Percentiles rank a stretch among this genome's conserved stretches.
phyloP scores from a whole-genome alignment of 2,329 filamentous ascomycete genomes.

The Aspergillus sclerotialis region DNA sequence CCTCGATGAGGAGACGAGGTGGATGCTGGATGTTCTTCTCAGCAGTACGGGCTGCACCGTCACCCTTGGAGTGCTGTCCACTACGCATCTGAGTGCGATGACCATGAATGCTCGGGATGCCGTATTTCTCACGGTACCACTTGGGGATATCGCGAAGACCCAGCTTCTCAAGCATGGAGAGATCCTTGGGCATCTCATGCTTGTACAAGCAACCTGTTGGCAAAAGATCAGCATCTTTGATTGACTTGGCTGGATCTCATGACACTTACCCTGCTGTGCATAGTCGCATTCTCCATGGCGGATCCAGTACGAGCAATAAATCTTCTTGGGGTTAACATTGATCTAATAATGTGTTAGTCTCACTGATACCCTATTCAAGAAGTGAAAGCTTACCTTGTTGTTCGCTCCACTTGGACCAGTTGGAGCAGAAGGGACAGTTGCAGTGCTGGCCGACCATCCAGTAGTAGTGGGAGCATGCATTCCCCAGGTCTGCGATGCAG shows the following conservation, averaged over 20 bases:
- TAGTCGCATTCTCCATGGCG: slow-evolving; percentile 79
- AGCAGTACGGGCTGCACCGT: slow-evolving; percentile 2
- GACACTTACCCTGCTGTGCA: slow-evolving; percentile 57
- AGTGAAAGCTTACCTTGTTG: slow-evolving; percentile 12
- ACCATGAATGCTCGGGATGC: slow-evolving; percentile 21
- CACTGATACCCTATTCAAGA: background rate
- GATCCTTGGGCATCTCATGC: slow-evolving; percentile 77
- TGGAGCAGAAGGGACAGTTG: background rate
- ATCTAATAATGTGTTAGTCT: slow-evolving; percentile 7
- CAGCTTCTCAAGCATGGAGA: slow-evolving; percentile 57
- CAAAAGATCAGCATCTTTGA: background rate
- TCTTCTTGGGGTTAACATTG: slow-evolving; percentile 47
- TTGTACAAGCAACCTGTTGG: slow-evolving; percentile 68
- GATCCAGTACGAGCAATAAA: slow-evolving; percentile 87
- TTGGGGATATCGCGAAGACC: slow-evolving; percentile 55
- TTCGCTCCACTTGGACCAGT: slow-evolving; percentile 6
- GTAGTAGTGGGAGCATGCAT: slow-evolving; percentile 4
- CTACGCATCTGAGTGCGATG: slow-evolving; percentile 8
- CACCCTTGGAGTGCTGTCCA: slow-evolving; percentile 14
- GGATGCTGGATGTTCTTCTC: slow-evolving; percentile 15
- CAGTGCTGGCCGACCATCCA: slow-evolving; percentile 5
- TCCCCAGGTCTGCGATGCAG: slow-evolving; percentile 11
- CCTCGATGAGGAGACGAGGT: slow-evolving; percentile 6
- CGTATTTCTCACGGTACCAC: slow-evolving; percentile 50
- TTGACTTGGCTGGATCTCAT: background rate